A percentile compares a stretch with the other conserved stretches of the same genome.
phyloP scores from a whole-genome alignment of 768 basidiomycete species.

The Suillus luteus region DNA sequence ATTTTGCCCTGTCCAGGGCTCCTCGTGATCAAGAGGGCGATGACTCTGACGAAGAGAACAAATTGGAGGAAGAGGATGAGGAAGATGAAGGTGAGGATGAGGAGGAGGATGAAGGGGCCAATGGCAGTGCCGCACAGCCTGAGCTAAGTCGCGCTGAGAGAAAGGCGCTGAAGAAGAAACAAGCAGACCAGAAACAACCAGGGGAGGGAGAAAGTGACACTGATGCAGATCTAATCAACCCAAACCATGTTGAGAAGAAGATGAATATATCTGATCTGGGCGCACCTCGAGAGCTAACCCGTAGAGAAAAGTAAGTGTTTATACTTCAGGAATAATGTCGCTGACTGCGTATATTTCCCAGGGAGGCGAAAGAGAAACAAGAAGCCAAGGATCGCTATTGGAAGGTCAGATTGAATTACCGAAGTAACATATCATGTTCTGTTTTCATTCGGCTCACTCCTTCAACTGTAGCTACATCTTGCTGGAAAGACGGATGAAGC shows the following conservation, averaged over 20 bases:
- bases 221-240: constrained; percentile 75
- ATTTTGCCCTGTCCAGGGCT: constrained; percentile 27
- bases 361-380: constrained; percentile 91
- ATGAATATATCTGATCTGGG: constrained; percentile 76
- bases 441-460: constrained; percentile 2
- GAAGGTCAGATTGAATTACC: constrained; percentile 55
- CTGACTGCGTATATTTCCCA: constrained; percentile 29
- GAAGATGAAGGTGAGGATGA: constrained; percentile 48
- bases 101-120: constrained; percentile 34
- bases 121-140: constrained; percentile 37
- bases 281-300: constrained; percentile 58
- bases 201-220: constrained; percentile 56
- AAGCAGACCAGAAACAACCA: constrained; percentile 43
- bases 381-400: constrained; percentile 86
- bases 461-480: constrained; percentile 53
- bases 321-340: neutral
- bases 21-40: constrained; percentile 43
- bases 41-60: constrained; percentile 41
- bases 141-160: constrained; percentile 75
- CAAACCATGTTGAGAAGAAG: constrained; percentile 75
- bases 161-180: constrained; percentile 83
- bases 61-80: constrained; percentile 40
- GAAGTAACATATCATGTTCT: neutral
- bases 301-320: constrained; percentile 60
- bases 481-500: constrained; percentile 91